Evolutionary conservation across 2,329 filamentous ascomycete species (phyloP), one percentile per base, ranked within the genome.

Genomic region (Thielaviopsis punctulata): DNA sequence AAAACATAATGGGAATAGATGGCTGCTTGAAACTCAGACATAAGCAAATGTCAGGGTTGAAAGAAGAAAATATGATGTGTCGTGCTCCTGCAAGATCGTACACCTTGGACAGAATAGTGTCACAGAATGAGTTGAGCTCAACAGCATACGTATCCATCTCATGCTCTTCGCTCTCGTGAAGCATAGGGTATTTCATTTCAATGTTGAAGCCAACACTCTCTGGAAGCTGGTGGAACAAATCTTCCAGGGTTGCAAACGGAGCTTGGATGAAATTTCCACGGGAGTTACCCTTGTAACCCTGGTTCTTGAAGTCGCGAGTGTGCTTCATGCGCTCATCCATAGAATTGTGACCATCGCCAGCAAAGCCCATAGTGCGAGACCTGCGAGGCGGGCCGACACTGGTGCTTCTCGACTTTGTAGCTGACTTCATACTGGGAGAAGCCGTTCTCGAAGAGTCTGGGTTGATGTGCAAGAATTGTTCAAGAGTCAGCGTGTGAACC

Each of bases 161-260:
- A 58, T 95, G 85, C 64, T 93, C 86, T 65, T 95, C 87, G 54
- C 80, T 86, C 71, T 98, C 93, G 64, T 90, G 84, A 43, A 98
- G 77, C 89, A 96, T 96, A 4, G 92, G 92, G 63, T 98, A 98
- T 68, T 98, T 96, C 76, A 98, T 85, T 70, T 98, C 92, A 59
- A 98, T 94, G 66, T 98, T 96, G 75, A 98, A 98, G 13, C 92
- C 89, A 21, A 94, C 84, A 13, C 78, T 73, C 57, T 84, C 76
- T 0, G 88, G 87, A 0, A 98, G 70, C 62, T 89, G 82, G 60
- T 78, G 77, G 69, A 98, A 95, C 63, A 96, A 80, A 56, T 95
- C 87, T 65, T 95, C 88, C 4, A 98, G 73, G 0, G 92, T 98
- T 7, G 90, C 89, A 67, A 98, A 98, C 0, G 90, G 88, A 0